Percentiles rank a stretch among this genome's conserved stretches.
Evolutionary conservation across 306 rosid species (phyloP).

Genomic region (Quercus mongolica): DNA sequence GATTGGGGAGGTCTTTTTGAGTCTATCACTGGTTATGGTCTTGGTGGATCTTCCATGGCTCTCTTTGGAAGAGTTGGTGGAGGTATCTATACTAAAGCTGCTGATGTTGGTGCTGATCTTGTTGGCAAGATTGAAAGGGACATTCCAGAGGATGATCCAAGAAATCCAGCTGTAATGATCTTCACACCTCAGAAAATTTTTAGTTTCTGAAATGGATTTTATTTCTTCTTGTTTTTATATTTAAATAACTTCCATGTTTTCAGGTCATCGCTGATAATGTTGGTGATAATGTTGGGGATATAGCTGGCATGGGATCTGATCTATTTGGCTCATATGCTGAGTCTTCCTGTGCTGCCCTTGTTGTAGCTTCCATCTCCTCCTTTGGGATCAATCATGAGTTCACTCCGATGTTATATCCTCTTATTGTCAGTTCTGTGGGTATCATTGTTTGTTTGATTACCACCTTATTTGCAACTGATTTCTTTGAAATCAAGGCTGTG

Average conservation of each 20-base stretch:
- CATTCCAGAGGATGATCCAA: slow-evolving; percentile 97
- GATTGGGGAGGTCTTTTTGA: slow-evolving; percentile 97
- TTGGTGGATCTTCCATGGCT: slow-evolving; percentile 99
- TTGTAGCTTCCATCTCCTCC: slow-evolving; percentile 96
- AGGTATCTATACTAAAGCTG: slow-evolving; percentile 97
- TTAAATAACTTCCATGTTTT: neutral
- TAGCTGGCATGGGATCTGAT: slow-evolving; percentile 99
- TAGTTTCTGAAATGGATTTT: neutral
- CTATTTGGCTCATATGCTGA: slow-evolving; percentile 98
- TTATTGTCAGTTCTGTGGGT: slow-evolving; percentile 80
- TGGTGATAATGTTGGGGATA: slow-evolving; percentile 97
- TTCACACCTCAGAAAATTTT: neutral
- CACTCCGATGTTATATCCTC: slow-evolving; percentile 86
- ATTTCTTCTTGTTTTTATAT: neutral
- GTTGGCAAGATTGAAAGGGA: slow-evolving; percentile 94
- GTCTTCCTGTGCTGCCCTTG: slow-evolving; percentile 98
- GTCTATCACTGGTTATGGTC: slow-evolving; percentile 97
- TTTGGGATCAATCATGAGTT: slow-evolving; percentile 86
- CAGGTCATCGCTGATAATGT: slow-evolving; percentile 99
- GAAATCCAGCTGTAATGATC: slow-evolving; percentile 90
- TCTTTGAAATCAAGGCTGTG: slow-evolving; percentile 92
- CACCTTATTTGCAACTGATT: slow-evolving; percentile 89
- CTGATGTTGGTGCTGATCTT: slow-evolving; percentile 99
- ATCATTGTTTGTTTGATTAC: slow-evolving; percentile 83
- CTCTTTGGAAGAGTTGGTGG: slow-evolving; percentile 98